Evolutionary conservation across 169 alveolate genomes (phyloP).

Genomic region (Eimeria zaria): DNA sequence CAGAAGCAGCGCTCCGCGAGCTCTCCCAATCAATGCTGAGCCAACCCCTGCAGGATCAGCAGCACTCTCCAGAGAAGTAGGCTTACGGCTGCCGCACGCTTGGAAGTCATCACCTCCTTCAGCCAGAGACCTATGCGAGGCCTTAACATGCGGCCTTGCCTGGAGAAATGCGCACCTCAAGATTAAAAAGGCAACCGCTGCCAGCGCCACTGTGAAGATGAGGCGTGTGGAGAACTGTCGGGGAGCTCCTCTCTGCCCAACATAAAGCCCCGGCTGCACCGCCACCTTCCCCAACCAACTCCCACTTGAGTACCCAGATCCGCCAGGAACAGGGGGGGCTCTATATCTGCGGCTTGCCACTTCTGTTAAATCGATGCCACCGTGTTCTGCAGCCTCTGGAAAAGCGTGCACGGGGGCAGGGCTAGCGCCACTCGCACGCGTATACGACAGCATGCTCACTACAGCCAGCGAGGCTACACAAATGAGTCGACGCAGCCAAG

Average conservation of each 20-base stretch:
- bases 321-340: background rate
- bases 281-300: background rate
- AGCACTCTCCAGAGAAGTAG: background rate
- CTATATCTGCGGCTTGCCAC: background rate
- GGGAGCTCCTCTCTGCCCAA: background rate
- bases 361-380: background rate
- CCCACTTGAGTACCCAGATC: background rate
- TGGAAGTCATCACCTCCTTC: background rate
- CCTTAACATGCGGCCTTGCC: background rate
- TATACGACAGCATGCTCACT: background rate
- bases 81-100: background rate
- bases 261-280: background rate
- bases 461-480: background rate
- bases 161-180: background rate
- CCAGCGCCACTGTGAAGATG: background rate
- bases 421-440: background rate
- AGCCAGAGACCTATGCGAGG: background rate
- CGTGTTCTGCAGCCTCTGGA: background rate
- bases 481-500: background rate
- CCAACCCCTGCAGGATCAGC: background rate
- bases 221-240: background rate
- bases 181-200: conserved; percentile 13
- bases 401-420: background rate
- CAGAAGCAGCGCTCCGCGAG: background rate
- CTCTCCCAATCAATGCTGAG: no score